Evolutionary conservation across 2,329 filamentous ascomycete species (phyloP).

Genomic region (Diaporthe humulicola): DNA sequence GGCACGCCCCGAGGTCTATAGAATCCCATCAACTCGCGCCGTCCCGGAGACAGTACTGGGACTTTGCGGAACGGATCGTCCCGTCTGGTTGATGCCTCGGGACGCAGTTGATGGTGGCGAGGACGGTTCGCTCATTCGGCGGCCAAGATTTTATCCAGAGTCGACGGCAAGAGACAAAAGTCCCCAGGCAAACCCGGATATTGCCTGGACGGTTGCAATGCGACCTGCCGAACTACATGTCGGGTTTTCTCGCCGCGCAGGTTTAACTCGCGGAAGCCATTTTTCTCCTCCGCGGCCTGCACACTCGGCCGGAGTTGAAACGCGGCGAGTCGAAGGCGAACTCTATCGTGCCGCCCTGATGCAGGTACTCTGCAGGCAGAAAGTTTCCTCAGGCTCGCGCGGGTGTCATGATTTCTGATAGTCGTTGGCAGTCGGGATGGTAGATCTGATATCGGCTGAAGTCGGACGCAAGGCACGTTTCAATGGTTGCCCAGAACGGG

Average conservation of each 20-base stretch:
- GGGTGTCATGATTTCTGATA: neutral
- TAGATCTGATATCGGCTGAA: conserved; percentile 19
- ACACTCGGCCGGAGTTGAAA: neutral
- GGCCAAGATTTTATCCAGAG: neutral
- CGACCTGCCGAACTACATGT: neutral
- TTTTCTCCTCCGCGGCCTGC: neutral
- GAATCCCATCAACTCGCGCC: neutral
- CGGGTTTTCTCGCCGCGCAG: conserved; percentile 15
- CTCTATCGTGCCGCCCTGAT: conserved; percentile 10
- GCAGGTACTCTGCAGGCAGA: conserved; percentile 22
- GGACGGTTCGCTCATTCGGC: neutral
- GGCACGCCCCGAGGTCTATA: neutral
- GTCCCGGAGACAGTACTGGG: neutral
- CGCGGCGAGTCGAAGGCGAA: conserved; percentile 3
- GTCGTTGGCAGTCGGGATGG: neutral
- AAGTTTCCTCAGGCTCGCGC: neutral
- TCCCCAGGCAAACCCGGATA: neutral
- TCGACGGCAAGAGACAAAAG: neutral
- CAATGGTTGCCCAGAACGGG: neutral
- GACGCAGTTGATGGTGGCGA: neutral
- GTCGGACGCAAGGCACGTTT: conserved; percentile 14
- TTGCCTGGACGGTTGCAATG: neutral
- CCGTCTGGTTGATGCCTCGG: conserved; percentile 6
- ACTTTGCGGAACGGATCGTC: conserved; percentile 24
- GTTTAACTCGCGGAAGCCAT: neutral